Conservation (phyloP, 257 asterid genomes). For the Solanum appendiculatum region DNA sequence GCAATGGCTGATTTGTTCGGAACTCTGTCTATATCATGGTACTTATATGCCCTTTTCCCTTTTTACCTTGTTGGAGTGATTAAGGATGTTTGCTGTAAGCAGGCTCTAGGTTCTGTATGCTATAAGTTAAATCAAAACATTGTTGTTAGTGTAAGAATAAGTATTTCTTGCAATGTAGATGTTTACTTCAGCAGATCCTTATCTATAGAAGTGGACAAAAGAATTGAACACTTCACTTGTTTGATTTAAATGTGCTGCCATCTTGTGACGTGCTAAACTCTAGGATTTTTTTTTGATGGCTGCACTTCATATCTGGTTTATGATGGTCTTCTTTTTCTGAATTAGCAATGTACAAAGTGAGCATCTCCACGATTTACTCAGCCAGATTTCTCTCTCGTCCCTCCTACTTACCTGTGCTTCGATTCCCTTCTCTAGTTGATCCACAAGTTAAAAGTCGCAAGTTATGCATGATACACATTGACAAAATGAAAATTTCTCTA, state of each 20-base stretch:
- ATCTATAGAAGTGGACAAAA: neutral
- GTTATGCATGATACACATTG: neutral
- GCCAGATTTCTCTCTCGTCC: neutral
- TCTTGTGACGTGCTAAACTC: neutral
- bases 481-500: neutral
- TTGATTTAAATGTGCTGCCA: neutral
- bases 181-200: neutral
- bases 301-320: neutral
- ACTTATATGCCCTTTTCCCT: neutral
- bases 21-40: neutral
- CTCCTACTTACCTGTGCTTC: neutral
- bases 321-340: neutral
- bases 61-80: neutral
- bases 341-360: neutral
- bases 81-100: neutral
- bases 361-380: neutral
- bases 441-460: neutral
- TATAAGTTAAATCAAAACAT: neutral
- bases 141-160: neutral
- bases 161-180: neutral
- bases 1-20: neutral
- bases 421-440: neutral
- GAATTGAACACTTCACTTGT: neutral
- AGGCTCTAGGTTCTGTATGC: neutral
- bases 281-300: neutral